Evolutionary conservation across 1,284 basidiomycete species (phyloP).

Genomic region (Boletellus sp.): DNA sequence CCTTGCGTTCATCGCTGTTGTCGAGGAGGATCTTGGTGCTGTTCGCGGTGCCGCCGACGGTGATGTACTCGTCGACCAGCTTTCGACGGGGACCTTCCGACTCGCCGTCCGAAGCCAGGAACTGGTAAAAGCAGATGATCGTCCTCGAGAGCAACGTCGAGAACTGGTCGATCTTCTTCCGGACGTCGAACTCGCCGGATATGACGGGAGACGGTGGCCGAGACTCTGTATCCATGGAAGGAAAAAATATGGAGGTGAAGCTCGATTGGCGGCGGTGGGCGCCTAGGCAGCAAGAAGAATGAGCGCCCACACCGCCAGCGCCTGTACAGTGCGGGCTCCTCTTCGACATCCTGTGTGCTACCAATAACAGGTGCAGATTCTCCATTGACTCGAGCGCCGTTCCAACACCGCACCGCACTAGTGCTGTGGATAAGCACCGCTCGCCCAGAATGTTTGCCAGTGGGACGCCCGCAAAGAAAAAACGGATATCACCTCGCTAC

Average conservation of each 20-base stretch:
- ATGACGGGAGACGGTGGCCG: background rate
- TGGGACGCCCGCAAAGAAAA: too few species aligned
- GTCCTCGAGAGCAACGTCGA: constrained; percentile 22
- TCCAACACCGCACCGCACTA: too few species aligned
- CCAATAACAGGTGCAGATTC: too few species aligned
- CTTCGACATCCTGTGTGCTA: too few species aligned
- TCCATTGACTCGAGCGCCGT: too few species aligned
- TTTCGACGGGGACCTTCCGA: constrained; percentile 23
- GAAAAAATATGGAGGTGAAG: too few species aligned
- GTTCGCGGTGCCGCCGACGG: constrained; percentile 27
- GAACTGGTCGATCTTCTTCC: constrained; percentile 23
- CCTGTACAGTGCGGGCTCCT: too few species aligned
- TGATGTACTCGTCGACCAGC: constrained; percentile 29
- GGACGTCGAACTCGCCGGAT: constrained; percentile 18
- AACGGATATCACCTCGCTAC: too few species aligned
- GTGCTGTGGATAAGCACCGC: too few species aligned
- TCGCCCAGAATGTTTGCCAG: too few species aligned
- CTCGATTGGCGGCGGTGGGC: too few species aligned
- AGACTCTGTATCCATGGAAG: constrained; percentile 15
- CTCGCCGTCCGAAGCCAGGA: constrained; percentile 27
- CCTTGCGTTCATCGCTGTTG: constrained; percentile 22
- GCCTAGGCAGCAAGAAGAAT: background rate
- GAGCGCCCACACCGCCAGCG: background rate
- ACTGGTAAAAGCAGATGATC: constrained; percentile 29
- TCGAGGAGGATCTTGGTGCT: constrained; percentile 27